Evolutionary conservation across 2,329 filamentous ascomycete species (phyloP).

Genomic region (Macrophomina phaseolina): DNA sequence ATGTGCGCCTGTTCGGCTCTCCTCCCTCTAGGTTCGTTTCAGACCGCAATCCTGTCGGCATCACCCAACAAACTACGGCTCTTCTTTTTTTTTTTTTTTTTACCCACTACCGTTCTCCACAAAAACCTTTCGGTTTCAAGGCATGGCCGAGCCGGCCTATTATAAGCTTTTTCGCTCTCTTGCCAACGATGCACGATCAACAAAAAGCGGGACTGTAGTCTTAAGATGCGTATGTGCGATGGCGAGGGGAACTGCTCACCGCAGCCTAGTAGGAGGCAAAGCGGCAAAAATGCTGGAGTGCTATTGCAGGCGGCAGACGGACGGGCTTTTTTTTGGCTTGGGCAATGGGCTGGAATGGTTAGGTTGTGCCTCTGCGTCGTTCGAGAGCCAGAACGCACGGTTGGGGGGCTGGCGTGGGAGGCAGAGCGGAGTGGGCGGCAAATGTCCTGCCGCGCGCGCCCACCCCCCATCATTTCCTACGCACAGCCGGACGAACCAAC

Average conservation of each 20-base stretch:
- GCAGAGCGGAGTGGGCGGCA: too few species aligned
- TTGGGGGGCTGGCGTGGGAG: too few species aligned
- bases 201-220: conserved; percentile 1
- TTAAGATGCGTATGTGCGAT: not conserved
- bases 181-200: not conserved
- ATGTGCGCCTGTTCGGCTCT: not conserved
- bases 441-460: too few species aligned
- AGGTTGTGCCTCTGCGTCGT: too few species aligned
- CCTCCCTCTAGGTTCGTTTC: not conserved
- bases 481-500: too few species aligned
- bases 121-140: not conserved
- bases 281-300: not conserved
- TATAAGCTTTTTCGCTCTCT: conserved; percentile 8
- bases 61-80: not conserved
- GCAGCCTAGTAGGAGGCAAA: not conserved
- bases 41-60: not conserved
- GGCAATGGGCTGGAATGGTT: too few species aligned
- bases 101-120: not conserved
- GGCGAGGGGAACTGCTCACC: not conserved
- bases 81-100: not conserved
- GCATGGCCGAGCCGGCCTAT: not conserved
- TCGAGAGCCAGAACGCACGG: too few species aligned
- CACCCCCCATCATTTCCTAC: too few species aligned
- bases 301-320: too few species aligned
- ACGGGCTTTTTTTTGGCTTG: too few species aligned